A percentile compares a stretch with the other conserved stretches of the same genome.
Evolutionary conservation across 306 rosid species (phyloP).

Genomic region (Prosopis cineraria): DNA sequence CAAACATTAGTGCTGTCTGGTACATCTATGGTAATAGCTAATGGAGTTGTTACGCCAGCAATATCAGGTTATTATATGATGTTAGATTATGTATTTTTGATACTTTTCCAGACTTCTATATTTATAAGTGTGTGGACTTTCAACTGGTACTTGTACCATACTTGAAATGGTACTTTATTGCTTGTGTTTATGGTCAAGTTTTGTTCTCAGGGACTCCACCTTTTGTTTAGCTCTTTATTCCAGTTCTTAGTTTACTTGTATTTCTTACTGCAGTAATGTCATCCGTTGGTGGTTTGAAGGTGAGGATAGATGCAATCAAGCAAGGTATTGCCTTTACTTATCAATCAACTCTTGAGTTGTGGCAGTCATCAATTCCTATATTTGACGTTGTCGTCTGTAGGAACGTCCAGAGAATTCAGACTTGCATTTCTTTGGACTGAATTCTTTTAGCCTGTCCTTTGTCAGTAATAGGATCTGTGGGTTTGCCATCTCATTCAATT

Average conservation of each 20-base stretch:
- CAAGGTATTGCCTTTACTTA: conserved; percentile 57
- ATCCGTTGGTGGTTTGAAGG: conserved; percentile 86
- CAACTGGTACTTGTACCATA: conserved; percentile 15
- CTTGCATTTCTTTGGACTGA: conserved; percentile 5
- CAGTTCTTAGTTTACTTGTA: conserved; percentile 27
- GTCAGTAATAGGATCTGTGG: conserved; percentile 16
- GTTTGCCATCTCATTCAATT: conserved; percentile 7
- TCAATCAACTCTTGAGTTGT: conserved; percentile 17
- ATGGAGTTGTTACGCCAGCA: conserved; percentile 94
- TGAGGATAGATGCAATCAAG: conserved; percentile 68
- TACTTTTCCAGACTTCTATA: conserved; percentile 16
- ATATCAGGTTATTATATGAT: conserved; percentile 77
- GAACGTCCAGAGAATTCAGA: conserved; percentile 1
- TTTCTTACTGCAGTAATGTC: conserved; percentile 70
- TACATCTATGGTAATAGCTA: conserved; percentile 96
- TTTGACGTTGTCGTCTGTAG: conserved; percentile 18
- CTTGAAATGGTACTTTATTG: conserved; percentile 25
- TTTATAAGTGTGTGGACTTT: conserved; percentile 25
- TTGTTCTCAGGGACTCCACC: conserved; percentile 29
- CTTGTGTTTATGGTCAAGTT: conserved; percentile 26
- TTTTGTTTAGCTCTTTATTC: conserved; percentile 18
- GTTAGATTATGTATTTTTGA: conserved; percentile 12
- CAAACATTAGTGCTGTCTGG: conserved; percentile 90
- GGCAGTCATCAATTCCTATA: conserved; percentile 22
- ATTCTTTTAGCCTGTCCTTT: neutral